A percentile compares a stretch with the other conserved stretches of the same genome.
Evolutionary conservation across 371 early-diverging fungal genomes (phyloP).

Genomic region (Mycotypha africana): DNA sequence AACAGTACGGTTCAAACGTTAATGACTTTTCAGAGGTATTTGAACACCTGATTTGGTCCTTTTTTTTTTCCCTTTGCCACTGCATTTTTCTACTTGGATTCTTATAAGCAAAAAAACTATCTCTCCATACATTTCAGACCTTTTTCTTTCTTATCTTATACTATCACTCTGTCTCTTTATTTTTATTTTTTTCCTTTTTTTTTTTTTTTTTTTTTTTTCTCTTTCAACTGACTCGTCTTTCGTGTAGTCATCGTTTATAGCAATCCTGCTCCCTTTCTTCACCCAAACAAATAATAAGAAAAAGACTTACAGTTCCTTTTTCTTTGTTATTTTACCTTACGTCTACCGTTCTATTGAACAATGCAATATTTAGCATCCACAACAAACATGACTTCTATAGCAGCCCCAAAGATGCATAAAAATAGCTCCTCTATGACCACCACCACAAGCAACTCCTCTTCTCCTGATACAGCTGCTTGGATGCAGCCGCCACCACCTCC

Average conservation of each 20-base stretch:
- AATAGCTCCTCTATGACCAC: constrained; percentile 1
- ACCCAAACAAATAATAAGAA: too few species aligned
- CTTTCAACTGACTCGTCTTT: too few species aligned
- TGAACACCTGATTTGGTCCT: too few species aligned
- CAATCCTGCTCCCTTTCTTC: too few species aligned
- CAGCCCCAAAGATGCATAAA: constrained; percentile 13
- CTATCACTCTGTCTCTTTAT: constrained; percentile 1
- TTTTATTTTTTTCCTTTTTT: too few species aligned
- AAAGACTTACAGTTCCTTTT: too few species aligned
- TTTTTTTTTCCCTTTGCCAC: neutral
- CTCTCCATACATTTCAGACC: neutral
- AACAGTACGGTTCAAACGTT: constrained; percentile 16
- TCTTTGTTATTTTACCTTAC: too few species aligned
- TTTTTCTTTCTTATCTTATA: constrained; percentile 3
- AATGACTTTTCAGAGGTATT: constrained; percentile 6
- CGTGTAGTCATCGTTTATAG: too few species aligned
- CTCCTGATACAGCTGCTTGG: constrained; percentile 1
- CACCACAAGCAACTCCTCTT: constrained; percentile 12
- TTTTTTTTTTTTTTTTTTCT: too few species aligned
- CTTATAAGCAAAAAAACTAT: constrained; percentile 4
- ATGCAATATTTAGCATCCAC: constrained; percentile 15
- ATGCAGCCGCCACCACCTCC: too few species aligned
- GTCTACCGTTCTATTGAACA: neutral
- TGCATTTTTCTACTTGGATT: constrained; percentile 7
- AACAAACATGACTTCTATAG: constrained; percentile 11